Conservation (phyloP, 768 basidiomycete species). For the Fistulinella prunicolor region DNA sequence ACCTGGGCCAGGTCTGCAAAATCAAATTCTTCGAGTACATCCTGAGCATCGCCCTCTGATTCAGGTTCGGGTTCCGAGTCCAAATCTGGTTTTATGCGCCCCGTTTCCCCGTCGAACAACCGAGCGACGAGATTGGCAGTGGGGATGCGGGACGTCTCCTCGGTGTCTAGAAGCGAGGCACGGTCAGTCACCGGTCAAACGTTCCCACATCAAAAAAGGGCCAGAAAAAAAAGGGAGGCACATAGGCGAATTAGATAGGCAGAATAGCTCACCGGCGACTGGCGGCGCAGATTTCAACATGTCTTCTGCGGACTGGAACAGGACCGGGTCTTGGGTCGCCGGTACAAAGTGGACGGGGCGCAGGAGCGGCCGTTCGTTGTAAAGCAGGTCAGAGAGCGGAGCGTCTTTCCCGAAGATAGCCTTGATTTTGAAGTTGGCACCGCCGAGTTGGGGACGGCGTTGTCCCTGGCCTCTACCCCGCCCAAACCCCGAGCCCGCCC, state of each 20-base stretch:
- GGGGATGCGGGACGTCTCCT: conserved; percentile 55
- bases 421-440: neutral
- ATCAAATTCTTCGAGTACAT: conserved; percentile 59
- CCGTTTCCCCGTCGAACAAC: conserved; percentile 49
- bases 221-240: neutral
- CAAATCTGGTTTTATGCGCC: conserved; percentile 10
- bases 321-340: conserved; percentile 46
- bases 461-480: conserved; percentile 26
- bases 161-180: conserved; percentile 26
- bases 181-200: conserved; percentile 3
- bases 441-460: conserved; percentile 5
- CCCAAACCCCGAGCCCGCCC: conserved; percentile 15
- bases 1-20: conserved; percentile 59
- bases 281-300: conserved; percentile 54
- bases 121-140: conserved; percentile 67
- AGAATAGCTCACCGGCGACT: conserved; percentile 42
- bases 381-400: conserved; percentile 54
- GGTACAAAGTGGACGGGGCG: conserved; percentile 70
- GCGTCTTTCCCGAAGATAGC: conserved; percentile 31
- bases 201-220: neutral
- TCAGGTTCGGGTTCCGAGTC: conserved; percentile 34
- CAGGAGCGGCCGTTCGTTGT: conserved; percentile 57
- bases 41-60: conserved; percentile 35
- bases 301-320: conserved; percentile 60
- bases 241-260: too few species aligned